Base-by-base conservation (phyloP, 169 alveolate genomes). In the Plasmodium inui region DNA sequence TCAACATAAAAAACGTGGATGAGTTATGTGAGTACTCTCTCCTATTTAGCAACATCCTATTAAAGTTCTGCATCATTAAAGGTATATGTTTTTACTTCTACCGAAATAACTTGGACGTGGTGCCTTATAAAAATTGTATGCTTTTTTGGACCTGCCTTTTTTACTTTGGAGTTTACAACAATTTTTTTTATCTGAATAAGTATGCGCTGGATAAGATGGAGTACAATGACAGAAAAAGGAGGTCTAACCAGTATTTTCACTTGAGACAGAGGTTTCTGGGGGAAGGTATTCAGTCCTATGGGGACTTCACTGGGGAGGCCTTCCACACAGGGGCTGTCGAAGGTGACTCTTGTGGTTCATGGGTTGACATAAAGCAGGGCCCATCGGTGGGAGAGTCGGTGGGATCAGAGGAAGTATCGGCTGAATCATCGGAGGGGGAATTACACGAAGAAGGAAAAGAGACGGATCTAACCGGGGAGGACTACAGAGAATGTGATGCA, bases 21-120 rank as follows among this genome's bases (percentile, higher is more conserved):
- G 94, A 89, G 79, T 34, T 89, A 46, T 89, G 79, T 89, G 94
- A 89, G 46, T 89, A 89, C 53, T 89, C 94, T 19, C 34, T 89
- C 17, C 41, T 89, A 28, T 80, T 89, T 70, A 89, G 82, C 46
- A 89, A 89, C 22, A 67, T 89, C 71, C 19, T 37, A 79, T 73
- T 89, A 26, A 89, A 89, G 34, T 89, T 67, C 32, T 78, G 83
- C 14, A 89, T 89, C 82, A 89, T 89, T 79, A 81, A 89, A 44
- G 94, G 94, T 5, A 89, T 89, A 12, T 89, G 90, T 67, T 89
- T 89, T 61, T 57, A 78, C 79, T 89, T 89, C 82, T 67, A 79
- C 50, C 46, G 82, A 55, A 89, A 61, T 50, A 89, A 78, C 72
- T 89, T 89, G 28, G 89, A 89, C 32, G 19, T 73, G 1, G 28